These are phyloP conservation scores for Trichosporon faecale DNA, from an alignment of 1,284 basidiomycete species.

Conservation along the genomic window DNA sequence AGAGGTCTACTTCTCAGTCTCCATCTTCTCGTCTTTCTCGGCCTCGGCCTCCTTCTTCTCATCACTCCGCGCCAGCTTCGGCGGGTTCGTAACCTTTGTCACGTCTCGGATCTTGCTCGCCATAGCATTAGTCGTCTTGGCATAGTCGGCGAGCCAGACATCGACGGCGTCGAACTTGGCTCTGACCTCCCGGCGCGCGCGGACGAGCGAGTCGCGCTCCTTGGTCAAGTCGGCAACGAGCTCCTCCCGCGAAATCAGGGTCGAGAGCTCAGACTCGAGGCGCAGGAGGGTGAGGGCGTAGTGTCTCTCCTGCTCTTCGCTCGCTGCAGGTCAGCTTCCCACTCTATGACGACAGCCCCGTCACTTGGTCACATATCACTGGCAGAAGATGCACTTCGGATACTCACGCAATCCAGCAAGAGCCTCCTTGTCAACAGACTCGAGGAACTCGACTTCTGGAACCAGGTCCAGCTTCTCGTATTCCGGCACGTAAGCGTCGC, in stretches of 20 bases:
- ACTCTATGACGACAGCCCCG: no score
- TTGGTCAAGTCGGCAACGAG: conserved; percentile 33
- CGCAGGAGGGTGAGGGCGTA: conserved; percentile 36
- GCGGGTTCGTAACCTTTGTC: conserved; percentile 14
- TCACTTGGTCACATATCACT: no score
- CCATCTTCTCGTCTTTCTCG: neutral
- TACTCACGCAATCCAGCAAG: conserved; percentile 36
- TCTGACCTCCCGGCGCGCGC: conserved; percentile 43
- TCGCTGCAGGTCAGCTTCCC: conserved; percentile 24
- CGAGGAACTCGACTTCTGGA: conserved; percentile 28
- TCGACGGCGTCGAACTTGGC: conserved; percentile 39
- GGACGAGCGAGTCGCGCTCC: conserved; percentile 39
- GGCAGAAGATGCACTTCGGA: no score
- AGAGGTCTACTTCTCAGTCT: neutral
- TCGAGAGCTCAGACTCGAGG: conserved; percentile 42
- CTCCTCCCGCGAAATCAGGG: conserved; percentile 38
- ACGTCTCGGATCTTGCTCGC: conserved; percentile 33
- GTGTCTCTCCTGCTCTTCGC: conserved; percentile 31
- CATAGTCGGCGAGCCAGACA: conserved; percentile 36
- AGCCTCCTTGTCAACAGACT: conserved; percentile 20
- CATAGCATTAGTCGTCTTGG: conserved; percentile 36
- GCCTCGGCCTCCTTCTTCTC: neutral
- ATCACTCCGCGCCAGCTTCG: neutral
- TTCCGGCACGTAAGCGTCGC: conserved; percentile 40
- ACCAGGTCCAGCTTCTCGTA: conserved; percentile 36